Base-by-base conservation (phyloP, 2,329 filamentous ascomycete genomes). In the Alternaria sp. region DNA sequence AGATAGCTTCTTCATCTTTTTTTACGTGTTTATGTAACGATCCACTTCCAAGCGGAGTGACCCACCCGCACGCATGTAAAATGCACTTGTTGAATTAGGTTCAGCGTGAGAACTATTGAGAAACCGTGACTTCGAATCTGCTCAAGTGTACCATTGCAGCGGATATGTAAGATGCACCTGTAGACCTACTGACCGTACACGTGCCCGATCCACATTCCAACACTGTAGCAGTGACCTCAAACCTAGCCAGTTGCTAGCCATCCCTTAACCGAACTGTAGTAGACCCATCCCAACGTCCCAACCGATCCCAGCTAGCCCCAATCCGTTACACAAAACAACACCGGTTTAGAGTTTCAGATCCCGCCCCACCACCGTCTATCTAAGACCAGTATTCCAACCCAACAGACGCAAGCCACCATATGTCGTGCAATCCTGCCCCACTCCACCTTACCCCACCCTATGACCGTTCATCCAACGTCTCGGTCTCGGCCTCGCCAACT, bases 1-100 rank as follows among this genome's bases (percentile, higher is more conserved):
- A 8, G 62, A 21, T 53, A 54, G 50, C 21, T 37, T 55, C 41
- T 21, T 55, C 21, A 37, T 53, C 58, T 47, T 63, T 64, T 56
- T 37, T 60, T 37, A 46, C 37, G 37, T 68, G 60, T 70, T 66
- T 41, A 69, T 72, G 64, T 71, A 68, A 75, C 69, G 65, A 66
- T 63, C 66, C 60, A 59, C 44, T 33, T 37, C 51, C 28, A 43
- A 23, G 30, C 23, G 51, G 28, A 33, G 61, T 12, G 54, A 49
- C 14, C 43, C 28, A 44, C 49, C 11, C 47, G 56, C 23, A 43
- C 37, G 55, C 60, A 66, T 55, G 47, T 62, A 55, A 66, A 68
- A 58, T 37, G 49, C 26, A 60, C 43, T 28, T 54, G 28, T 58
- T 50, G 37, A 18, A 41, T 28, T n/a, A 28, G 9, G n/a, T 15